A percentile compares a stretch with the other conserved stretches of the same genome.
phyloP scores from a whole-genome alignment of 2,329 filamentous ascomycete genomes.

The Calonectria multiphialidica region DNA sequence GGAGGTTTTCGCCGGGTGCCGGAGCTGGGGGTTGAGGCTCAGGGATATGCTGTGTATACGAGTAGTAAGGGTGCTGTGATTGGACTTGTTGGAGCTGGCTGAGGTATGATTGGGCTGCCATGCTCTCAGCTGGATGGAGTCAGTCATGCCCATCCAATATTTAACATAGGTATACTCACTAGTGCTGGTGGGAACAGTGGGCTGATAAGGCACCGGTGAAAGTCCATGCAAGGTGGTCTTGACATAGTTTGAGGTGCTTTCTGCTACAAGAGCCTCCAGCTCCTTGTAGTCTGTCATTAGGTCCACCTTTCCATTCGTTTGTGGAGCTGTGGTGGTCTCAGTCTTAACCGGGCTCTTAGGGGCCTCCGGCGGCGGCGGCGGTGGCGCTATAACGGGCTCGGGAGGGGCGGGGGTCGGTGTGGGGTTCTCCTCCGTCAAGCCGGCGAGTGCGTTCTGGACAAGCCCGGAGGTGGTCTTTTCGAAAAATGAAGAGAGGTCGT shows the following conservation, averaged over 20 bases:
- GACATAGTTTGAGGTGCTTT: slow-evolving; percentile 60
- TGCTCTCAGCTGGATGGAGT: slow-evolving; percentile 44
- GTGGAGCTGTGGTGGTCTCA: slow-evolving; percentile 34
- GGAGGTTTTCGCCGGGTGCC: slow-evolving; percentile 55
- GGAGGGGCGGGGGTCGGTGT: slow-evolving; percentile 21
- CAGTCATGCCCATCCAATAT: not conserved
- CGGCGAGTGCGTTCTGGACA: slow-evolving; percentile 55
- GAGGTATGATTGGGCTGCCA: slow-evolving; percentile 51
- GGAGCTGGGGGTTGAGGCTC: slow-evolving; percentile 48
- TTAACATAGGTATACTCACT: slow-evolving; percentile 40
- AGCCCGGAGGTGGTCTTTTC: slow-evolving; percentile 56
- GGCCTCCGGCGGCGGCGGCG: slow-evolving; percentile 33
- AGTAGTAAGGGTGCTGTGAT: slow-evolving; percentile 51
- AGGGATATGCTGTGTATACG: slow-evolving; percentile 50
- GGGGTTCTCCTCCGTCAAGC: slow-evolving; percentile 47
- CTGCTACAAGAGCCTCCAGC: slow-evolving; percentile 56
- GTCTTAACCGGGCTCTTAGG: slow-evolving; percentile 42
- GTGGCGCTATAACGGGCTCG: slow-evolving; percentile 37
- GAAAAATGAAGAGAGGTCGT: slow-evolving; percentile 57
- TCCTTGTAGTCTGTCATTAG: slow-evolving; percentile 56
- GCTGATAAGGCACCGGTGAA: slow-evolving; percentile 57
- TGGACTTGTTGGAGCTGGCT: slow-evolving; percentile 54
- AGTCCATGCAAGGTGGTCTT: slow-evolving; percentile 57
- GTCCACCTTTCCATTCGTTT: slow-evolving; percentile 48
- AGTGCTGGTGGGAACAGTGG: slow-evolving; percentile 55